Percentiles rank a stretch among this genome's conserved stretches.
phyloP scores from a whole-genome alignment of 2,329 filamentous ascomycete species.

The Aspergillus fumigatiaffinis region DNA sequence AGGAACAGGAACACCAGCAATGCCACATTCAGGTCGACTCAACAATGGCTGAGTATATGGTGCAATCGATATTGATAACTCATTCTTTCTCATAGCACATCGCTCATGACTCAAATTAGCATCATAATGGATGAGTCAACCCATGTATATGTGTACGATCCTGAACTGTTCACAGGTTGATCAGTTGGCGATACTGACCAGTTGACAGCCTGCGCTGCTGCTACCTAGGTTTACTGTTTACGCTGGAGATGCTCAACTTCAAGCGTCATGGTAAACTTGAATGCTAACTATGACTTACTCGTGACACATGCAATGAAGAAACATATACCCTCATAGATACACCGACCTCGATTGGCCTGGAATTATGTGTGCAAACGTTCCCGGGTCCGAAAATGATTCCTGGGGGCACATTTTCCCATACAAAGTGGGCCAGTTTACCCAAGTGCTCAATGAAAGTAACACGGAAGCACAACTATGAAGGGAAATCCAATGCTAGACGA shows the following conservation, averaged over 20 bases:
- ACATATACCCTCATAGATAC: conserved; percentile 1
- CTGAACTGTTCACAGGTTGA: background rate
- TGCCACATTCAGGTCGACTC: background rate
- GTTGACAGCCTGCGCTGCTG: background rate
- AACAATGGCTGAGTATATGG: background rate
- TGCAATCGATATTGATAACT: background rate
- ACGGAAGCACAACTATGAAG: background rate
- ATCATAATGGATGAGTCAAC: background rate
- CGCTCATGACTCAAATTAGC: background rate
- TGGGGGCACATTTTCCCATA: conserved; percentile 14
- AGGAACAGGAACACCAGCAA: background rate
- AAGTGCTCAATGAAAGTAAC: background rate
- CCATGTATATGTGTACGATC: background rate
- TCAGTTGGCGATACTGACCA: background rate
- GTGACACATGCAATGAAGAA: background rate
- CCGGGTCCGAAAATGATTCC: conserved; percentile 10
- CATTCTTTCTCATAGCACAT: background rate
- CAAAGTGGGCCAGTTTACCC: conserved; percentile 14
- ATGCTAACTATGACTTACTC: background rate
- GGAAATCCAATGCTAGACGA: background rate
- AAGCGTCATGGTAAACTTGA: background rate
- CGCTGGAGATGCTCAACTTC: background rate
- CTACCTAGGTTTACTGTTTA: background rate
- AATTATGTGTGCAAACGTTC: conserved; percentile 10
- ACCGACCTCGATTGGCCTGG: conserved; percentile 1